Base-by-base conservation (phyloP, 371 early-diverging fungal genomes). In the Encephalitozoon romaleae region DNA sequence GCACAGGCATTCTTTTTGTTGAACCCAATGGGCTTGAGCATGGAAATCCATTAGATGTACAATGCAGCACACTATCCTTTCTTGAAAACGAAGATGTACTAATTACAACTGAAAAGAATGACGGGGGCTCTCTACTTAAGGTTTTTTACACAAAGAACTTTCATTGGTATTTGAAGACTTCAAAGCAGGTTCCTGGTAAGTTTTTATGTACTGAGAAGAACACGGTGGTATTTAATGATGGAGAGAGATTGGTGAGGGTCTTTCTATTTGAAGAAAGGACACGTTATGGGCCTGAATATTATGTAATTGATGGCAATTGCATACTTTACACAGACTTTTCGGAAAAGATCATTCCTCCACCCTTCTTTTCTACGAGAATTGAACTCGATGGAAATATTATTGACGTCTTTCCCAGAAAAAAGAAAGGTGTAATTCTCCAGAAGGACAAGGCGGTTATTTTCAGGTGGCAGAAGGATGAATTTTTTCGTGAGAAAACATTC, bases 81-180 rank as follows among this genome's bases (percentile, higher is more conserved):
- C 26, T 69, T 28, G 52, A 45, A 26, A 34, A 69, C 30, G 47
- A 47, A 28, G 38, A 49, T n/a, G 0, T 69, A 9, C 30, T 69
- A 0, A 9, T 30, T 26, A 30, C 49, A 23, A n/a, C 26, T 11
- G 21, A 42, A 15, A 18, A 45, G 0, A 47, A 30, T 12, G 34
- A 3, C 30, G 28, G 28, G 9, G 45, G 38, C 15, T 49, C 28
- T 0, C 34, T 34, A 6, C 25, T 69, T 3, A 49, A 69, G 15
- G 38, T 69, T 12, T 47, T 69, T 1, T 69, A 69, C 34, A 49
- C 51, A 30, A 69, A 69, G 49, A 69, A 69, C 51, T 69, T 69
- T 47, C 28, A 26, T 51, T 69, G 69, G 69, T 69, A 69, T 69
- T 15, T 28, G 49, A 69, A 69, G 26, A 1, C 18, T 18, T 49